Conservation (phyloP, 169 alveolate genomes). For the Plasmodium vinckei region DNA sequence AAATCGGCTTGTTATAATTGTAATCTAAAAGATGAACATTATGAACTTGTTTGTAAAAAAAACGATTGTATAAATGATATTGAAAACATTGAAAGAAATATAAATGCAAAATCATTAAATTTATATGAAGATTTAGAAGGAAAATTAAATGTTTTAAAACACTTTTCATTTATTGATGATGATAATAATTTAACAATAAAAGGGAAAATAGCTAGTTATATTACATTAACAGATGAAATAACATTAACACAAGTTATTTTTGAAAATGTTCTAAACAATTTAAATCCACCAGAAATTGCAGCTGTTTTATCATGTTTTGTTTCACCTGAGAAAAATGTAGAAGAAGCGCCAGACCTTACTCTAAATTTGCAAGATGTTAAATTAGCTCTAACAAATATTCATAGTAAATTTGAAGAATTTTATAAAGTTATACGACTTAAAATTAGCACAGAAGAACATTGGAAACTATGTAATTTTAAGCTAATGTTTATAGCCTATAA, state of each 20-base stretch:
- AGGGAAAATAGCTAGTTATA: slow-evolving; percentile 90
- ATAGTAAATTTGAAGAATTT: slow-evolving; percentile 76
- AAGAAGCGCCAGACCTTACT: slow-evolving; percentile 87
- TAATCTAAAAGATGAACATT: slow-evolving; percentile 85
- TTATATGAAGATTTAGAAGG: slow-evolving; percentile 87
- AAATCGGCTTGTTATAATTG: slow-evolving; percentile 81
- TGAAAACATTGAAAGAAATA: slow-evolving; percentile 80
- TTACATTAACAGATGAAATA: slow-evolving; percentile 89
- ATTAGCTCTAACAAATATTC: slow-evolving; percentile 79
- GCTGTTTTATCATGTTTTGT: slow-evolving; percentile 86
- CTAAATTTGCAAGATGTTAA: slow-evolving; percentile 85
- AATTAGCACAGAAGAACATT: slow-evolving; percentile 80
- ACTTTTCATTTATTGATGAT: slow-evolving; percentile 86
- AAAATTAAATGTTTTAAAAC: slow-evolving; percentile 86
- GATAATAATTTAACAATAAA: slow-evolving; percentile 87
- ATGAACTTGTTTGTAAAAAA: slow-evolving; percentile 74
- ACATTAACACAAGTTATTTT: slow-evolving; percentile 87
- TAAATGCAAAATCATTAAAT: slow-evolving; percentile 87
- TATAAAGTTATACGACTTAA: slow-evolving; percentile 77
- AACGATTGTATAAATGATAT: slow-evolving; percentile 80
- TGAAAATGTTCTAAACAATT: slow-evolving; percentile 80
- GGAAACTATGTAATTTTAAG: slow-evolving; percentile 78
- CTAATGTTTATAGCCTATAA: slow-evolving; percentile 79
- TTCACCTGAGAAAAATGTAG: slow-evolving; percentile 83
- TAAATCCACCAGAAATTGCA: slow-evolving; percentile 86